Base-by-base conservation (phyloP, 345 rosid genomes). In the Diplotaxis tenuifolia region DNA sequence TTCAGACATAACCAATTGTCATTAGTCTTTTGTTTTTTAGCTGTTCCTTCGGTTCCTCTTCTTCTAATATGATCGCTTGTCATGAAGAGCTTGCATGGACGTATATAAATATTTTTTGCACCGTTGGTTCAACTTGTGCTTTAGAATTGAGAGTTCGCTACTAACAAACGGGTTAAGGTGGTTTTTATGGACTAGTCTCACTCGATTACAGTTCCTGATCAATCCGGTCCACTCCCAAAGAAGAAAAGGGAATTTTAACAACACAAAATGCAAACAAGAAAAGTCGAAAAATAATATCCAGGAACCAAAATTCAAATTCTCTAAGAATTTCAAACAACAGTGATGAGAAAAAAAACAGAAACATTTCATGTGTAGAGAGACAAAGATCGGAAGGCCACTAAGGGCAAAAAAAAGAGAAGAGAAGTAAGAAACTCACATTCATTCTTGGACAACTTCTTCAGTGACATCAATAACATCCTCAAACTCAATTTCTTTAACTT, bases 401-500 rank as follows among this genome's bases (percentile, higher is more conserved):
- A n/a, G n/a, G n/a, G n/a, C n/a, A n/a, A 38, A n/a, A 10, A 38
- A 28, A 28, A 5, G 32, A 28, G 6, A 28, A 28, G 32, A 28
- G 32, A 32, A 36, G 42, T 36, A 20, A 47, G 67, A 32, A 49
- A 3, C 69, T 61, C 40, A 29, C 57, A 52, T 58, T 0, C 36
- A 59, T 49, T 78, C 64, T 28, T 20, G 69, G 19, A 84, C 53
- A 14, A 79, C 32, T 70, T 84, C 82, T 23, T 83, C 83, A 1
- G 82, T 62, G 10, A 81, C 80, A 61, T 80, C 82, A 64, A 86
- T 42, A 50, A 76, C 31, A 55, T 83, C 91, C 27, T 85, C 88
- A 42, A 74, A 78, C 78, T 87, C 84, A 0, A 83, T 80, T 68
- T 86, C 85, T 64, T 76, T 90, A 1, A 83, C 82, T 71, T 86